phyloP scores from a whole-genome alignment of 163 green algal species.

The Scenedesmus sp. region DNA sequence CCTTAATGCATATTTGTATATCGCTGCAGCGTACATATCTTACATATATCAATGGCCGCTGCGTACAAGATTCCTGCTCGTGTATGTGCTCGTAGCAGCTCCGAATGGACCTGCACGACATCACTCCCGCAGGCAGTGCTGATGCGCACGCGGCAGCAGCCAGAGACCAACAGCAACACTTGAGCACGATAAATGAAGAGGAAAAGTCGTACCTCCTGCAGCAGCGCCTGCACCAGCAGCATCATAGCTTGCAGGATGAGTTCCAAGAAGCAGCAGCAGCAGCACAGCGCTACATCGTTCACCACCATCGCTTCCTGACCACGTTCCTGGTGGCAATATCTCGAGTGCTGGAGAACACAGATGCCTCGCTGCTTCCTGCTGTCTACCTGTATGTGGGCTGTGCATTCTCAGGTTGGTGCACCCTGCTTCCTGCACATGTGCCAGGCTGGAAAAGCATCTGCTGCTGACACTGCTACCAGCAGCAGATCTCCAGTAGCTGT shows the following conservation, averaged over 20 bases:
- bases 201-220: neutral
- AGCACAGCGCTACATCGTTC: conserved; percentile 24
- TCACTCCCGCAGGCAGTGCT: neutral
- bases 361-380: conserved; percentile 8
- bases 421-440: neutral
- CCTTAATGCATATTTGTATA: neutral
- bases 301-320: conserved; percentile 13
- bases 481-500: no score
- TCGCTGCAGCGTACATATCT: neutral
- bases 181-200: neutral
- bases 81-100: neutral
- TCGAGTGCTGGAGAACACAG: conserved; percentile 5
- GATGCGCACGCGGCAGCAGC: neutral
- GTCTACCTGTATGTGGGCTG: conserved; percentile 39
- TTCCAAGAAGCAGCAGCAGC: neutral
- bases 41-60: no score
- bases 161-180: neutral
- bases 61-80: no score
- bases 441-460: neutral
- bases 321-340: conserved; percentile 1
- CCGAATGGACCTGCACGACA: neutral
- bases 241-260: conserved; percentile 4
- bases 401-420: neutral
- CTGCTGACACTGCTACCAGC: neutral
- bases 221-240: neutral